These are phyloP conservation scores for Closterium sp. DNA, from an alignment of 139 green algal genomes.

Conservation along the genomic window DNA sequence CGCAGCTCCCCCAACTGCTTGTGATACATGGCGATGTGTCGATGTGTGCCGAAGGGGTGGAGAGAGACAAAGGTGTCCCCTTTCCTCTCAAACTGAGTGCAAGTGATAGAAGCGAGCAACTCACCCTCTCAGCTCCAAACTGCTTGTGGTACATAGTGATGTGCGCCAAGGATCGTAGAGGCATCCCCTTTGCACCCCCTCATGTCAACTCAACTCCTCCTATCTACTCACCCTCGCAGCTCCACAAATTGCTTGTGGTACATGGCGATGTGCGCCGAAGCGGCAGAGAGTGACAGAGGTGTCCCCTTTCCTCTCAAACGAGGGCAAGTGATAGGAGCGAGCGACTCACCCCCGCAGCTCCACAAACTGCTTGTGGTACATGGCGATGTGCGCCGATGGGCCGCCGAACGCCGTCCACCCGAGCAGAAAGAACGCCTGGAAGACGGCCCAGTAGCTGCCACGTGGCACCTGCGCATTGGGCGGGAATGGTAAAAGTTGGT, in stretches of 20 bases:
- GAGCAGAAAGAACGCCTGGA: conserved; percentile 54
- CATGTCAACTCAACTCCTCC: no score
- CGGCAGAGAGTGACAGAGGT: no score
- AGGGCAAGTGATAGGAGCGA: no score
- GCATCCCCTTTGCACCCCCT: no score
- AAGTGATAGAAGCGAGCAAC: no score
- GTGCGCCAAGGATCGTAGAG: no score
- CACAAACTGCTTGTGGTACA: conserved; percentile 72
- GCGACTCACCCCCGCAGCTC: not conserved
- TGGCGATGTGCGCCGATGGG: conserved; percentile 75
- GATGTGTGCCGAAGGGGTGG: conserved; percentile 71
- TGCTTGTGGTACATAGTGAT: not conserved
- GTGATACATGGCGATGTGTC: conserved; percentile 76
- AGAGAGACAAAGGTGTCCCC: no score
- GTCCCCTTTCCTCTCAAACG: no score
- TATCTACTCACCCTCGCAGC: not conserved
- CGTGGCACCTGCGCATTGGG: not conserved
- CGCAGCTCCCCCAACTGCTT: conserved; percentile 59
- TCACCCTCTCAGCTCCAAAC: no score
- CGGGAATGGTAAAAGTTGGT: no score
- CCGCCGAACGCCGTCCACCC: conserved; percentile 70
- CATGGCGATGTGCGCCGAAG: conserved; percentile 65
- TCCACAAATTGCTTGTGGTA: conserved; percentile 69
- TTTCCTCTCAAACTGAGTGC: no score
- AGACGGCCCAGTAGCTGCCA: conserved; percentile 6